Conservation (phyloP, 352 stramenopile species). For the Hyaloperonospora brassicae region DNA sequence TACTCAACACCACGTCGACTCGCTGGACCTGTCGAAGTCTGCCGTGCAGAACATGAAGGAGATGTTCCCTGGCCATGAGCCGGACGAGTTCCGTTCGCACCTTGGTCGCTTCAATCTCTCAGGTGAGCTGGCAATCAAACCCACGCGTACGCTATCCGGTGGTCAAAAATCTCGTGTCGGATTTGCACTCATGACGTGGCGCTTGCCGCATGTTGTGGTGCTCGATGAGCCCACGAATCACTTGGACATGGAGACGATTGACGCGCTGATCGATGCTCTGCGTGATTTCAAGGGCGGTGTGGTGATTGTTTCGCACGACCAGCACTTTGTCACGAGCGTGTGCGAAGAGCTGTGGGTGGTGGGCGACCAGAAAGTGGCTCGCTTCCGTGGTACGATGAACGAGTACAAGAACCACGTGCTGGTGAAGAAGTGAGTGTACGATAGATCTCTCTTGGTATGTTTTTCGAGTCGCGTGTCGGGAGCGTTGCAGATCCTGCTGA, state of each 20-base stretch:
- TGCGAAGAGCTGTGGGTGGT: constrained; percentile 92
- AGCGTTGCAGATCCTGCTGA: no score
- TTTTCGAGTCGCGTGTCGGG: no score
- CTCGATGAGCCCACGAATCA: constrained; percentile 97
- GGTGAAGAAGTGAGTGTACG: constrained; percentile 32
- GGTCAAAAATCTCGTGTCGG: constrained; percentile 92
- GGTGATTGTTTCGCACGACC: constrained; percentile 96
- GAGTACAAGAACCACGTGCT: constrained; percentile 81
- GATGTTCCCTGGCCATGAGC: constrained; percentile 79
- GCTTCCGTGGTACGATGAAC: constrained; percentile 70
- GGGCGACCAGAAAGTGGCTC: constrained; percentile 60
- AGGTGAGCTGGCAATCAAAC: constrained; percentile 91
- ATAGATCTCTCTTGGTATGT: background rate
- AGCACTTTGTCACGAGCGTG: constrained; percentile 96
- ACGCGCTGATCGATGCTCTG: constrained; percentile 92
- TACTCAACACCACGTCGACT: constrained; percentile 94
- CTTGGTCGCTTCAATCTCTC: constrained; percentile 95
- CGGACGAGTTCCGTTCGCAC: constrained; percentile 89
- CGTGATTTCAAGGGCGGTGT: constrained; percentile 94
- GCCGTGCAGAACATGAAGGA: constrained; percentile 88
- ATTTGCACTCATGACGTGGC: constrained; percentile 93
- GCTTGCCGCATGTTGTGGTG: constrained; percentile 93
- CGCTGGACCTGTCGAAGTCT: constrained; percentile 88
- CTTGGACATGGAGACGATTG: constrained; percentile 89
- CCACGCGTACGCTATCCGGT: constrained; percentile 91